Percentiles rank a stretch among this genome's conserved stretches.
Evolutionary conservation across 495 filamentous ascomycete species (phyloP).

Genomic region (Penicillium lagena): DNA sequence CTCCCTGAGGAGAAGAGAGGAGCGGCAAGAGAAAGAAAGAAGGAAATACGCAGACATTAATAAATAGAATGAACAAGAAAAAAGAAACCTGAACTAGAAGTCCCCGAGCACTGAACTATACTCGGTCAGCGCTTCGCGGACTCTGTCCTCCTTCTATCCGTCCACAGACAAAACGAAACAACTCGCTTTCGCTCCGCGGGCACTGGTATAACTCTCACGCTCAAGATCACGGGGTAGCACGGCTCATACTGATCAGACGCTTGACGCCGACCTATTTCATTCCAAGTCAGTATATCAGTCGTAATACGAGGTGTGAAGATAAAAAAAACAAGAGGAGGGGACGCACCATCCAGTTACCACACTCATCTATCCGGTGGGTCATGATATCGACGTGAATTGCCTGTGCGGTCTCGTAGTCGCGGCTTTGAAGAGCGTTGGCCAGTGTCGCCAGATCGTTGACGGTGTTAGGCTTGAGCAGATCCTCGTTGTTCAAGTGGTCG

Average conservation of each 20-base stretch:
- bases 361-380: slow-evolving; percentile 76
- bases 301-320: not conserved
- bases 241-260: slow-evolving; percentile 86
- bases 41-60: slow-evolving; percentile 19
- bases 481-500: slow-evolving; percentile 93
- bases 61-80: slow-evolving; percentile 19
- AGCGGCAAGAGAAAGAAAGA: not conserved
- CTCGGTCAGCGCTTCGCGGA: not conserved
- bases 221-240: slow-evolving; percentile 51
- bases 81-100: not conserved
- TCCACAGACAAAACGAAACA: not conserved
- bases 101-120: slow-evolving; percentile 1
- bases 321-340: not conserved
- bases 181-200: too few relatives aligned
- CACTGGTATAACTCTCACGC: too few relatives aligned
- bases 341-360: slow-evolving; percentile 93
- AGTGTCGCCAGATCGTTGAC: slow-evolving; percentile 63
- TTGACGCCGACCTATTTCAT: slow-evolving; percentile 73
- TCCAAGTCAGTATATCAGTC: slow-evolving; percentile 6
- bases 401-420: slow-evolving; percentile 70
- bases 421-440: slow-evolving; percentile 57
- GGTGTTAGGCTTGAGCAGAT: slow-evolving; percentile 78
- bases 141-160: not conserved
- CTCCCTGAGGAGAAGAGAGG: slow-evolving; percentile 2
- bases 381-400: slow-evolving; percentile 76